These are phyloP conservation scores for Geosmithia putterillii DNA, from an alignment of 2,329 filamentous ascomycete species.

Conservation along the genomic window DNA sequence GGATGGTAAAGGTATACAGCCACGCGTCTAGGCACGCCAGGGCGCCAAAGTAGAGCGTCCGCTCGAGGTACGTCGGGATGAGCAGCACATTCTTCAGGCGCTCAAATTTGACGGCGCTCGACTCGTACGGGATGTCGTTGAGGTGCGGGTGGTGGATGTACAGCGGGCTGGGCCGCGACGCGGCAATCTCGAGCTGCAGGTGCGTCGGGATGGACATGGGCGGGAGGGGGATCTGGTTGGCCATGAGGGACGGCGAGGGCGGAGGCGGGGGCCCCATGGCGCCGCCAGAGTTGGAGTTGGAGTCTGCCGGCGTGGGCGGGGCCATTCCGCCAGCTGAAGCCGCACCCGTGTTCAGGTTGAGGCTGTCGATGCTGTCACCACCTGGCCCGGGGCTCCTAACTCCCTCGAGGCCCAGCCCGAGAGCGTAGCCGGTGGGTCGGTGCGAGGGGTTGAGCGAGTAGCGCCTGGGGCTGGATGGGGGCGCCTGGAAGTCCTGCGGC, in stretches of 20 bases:
- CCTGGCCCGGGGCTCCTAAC: conserved; percentile 2
- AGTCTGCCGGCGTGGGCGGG: conserved; percentile 9
- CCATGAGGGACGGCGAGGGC: conserved; percentile 32
- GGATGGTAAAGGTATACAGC: conserved; percentile 92
- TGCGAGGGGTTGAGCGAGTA: conserved; percentile 35
- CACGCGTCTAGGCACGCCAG: conserved; percentile 90
- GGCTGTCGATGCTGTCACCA: conserved; percentile 6
- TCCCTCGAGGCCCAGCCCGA: conserved; percentile 27
- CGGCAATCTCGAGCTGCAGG: conserved; percentile 51
- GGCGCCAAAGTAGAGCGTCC: conserved; percentile 75
- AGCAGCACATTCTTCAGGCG: conserved; percentile 80
- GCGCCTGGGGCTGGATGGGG: conserved; percentile 24
- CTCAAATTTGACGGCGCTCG: conserved; percentile 83
- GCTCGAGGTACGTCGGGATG: conserved; percentile 70
- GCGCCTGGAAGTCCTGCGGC: conserved; percentile 9
- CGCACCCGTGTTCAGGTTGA: too few species aligned
- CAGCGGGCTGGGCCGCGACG: conserved; percentile 48
- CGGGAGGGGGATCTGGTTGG: conserved; percentile 45
- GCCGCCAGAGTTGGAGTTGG: conserved; percentile 1
- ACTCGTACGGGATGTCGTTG: conserved; percentile 68
- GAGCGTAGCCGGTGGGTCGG: conserved; percentile 27
- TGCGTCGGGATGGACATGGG: conserved; percentile 57
- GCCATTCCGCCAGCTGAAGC: too few species aligned
- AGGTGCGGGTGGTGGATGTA: conserved; percentile 50
- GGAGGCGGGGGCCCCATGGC: conserved; percentile 19